Percentiles rank a stretch among this genome's conserved stretches.
Conservation (phyloP, 371 early-diverging fungal species). For the Lichtheimia ornata region DNA sequence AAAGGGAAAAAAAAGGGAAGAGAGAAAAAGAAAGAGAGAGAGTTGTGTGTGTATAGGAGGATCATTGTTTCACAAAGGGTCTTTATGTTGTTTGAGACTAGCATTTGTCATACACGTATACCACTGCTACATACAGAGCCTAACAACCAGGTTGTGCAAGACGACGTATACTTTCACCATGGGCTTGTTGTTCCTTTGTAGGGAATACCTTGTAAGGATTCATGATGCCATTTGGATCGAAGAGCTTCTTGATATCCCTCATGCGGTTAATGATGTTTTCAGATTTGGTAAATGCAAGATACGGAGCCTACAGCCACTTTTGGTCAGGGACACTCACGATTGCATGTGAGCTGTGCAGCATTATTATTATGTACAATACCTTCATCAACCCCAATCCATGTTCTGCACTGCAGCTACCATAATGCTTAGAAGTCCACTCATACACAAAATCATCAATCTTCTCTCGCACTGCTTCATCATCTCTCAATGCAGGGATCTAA, state of each 20-base stretch:
- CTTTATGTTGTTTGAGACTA: too few species aligned
- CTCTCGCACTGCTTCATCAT: constrained; percentile 50
- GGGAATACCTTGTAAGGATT: constrained; percentile 81
- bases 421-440: constrained; percentile 60
- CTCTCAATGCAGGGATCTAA: constrained; percentile 60
- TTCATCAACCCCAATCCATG: constrained; percentile 72
- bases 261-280: constrained; percentile 55
- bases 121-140: neutral
- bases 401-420: constrained; percentile 69
- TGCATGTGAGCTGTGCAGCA: neutral
- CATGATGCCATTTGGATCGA: constrained; percentile 86
- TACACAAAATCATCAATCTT: constrained; percentile 89
- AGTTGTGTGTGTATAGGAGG: too few species aligned
- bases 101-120: too few species aligned
- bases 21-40: neutral
- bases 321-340: neutral
- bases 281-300: constrained; percentile 59
- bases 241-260: constrained; percentile 66
- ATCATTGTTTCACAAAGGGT: too few species aligned
- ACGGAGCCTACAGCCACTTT: constrained; percentile 24
- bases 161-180: constrained; percentile 29
- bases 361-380: constrained; percentile 2
- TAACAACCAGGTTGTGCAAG: constrained; percentile 25
- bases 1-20: constrained; percentile 16
- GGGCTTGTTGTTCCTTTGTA: constrained; percentile 27